Evolutionary conservation across 2,329 filamentous ascomycete genomes (phyloP).

Genomic region (Beauveria sp.): DNA sequence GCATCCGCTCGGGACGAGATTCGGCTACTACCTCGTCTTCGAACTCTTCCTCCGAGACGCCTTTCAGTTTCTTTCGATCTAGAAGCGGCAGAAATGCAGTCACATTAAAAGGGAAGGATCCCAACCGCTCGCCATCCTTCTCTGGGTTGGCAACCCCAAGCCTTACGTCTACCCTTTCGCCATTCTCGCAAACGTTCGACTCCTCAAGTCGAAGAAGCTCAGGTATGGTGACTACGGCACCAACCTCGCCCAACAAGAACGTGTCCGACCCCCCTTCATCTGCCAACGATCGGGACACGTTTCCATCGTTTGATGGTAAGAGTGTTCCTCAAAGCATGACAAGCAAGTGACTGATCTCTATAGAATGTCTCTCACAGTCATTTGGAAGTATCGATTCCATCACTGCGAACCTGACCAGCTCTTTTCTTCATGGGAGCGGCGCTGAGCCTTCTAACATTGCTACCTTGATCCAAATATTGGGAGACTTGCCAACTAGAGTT

Average conservation of each 20-base stretch:
- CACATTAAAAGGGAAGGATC: slow-evolving; percentile 15
- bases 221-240: slow-evolving; percentile 11
- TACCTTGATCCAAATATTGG: slow-evolving; percentile 1
- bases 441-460: background rate
- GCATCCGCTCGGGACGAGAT: slow-evolving; percentile 22
- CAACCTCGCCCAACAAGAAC: slow-evolving; percentile 7
- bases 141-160: slow-evolving; percentile 21
- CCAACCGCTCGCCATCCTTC: slow-evolving; percentile 16
- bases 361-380: slow-evolving; percentile 8
- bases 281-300: background rate
- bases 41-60: slow-evolving; percentile 13
- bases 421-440: background rate
- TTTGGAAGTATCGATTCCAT: slow-evolving; percentile 5
- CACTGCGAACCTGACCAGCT: background rate
- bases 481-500: background rate
- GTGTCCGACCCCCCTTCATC: background rate
- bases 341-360: background rate
- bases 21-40: slow-evolving; percentile 16
- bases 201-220: slow-evolving; percentile 19
- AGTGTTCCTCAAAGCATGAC: background rate
- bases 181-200: slow-evolving; percentile 20
- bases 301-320: slow-evolving; percentile 8
- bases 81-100: slow-evolving; percentile 17
- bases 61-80: slow-evolving; percentile 10
- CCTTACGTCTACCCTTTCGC: slow-evolving; percentile 20